A percentile compares a stretch with the other conserved stretches of the same genome.
Conservation (phyloP, 441 rosid genomes). For the Brassica hybrid region DNA sequence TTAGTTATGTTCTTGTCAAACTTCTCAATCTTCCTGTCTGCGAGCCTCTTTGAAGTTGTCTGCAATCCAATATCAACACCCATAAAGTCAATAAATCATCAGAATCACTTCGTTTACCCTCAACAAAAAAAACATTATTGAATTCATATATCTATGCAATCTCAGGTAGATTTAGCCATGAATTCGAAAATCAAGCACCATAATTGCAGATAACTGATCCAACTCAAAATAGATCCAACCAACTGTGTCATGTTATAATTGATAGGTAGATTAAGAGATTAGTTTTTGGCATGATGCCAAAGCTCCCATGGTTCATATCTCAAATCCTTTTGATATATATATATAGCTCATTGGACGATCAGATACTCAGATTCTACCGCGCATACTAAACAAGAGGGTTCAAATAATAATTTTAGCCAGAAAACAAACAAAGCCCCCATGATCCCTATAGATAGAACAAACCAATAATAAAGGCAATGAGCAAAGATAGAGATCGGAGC, state of each 20-base stretch:
- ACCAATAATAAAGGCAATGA: not conserved
- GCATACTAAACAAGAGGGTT: not conserved
- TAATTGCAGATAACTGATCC: not conserved
- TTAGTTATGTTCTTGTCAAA: conserved; percentile 82
- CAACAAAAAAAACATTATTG: not conserved
- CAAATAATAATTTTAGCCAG: not conserved
- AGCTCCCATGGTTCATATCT: not conserved
- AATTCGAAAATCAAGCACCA: conserved; percentile 1
- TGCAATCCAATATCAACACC: conserved; percentile 36
- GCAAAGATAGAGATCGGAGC: not conserved
- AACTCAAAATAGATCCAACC: too few species aligned
- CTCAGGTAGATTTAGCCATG: not conserved
- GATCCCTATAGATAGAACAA: not conserved
- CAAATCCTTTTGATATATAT: not conserved
- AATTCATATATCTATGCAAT: not conserved
- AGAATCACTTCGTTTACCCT: not conserved
- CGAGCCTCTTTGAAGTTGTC: conserved; percentile 88
- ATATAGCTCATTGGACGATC: not conserved
- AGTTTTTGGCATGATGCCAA: conserved; percentile 2
- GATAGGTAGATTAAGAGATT: too few species aligned
- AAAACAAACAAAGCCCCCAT: not conserved
- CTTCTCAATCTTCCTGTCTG: conserved; percentile 76
- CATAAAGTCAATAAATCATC: not conserved
- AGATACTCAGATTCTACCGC: not conserved
- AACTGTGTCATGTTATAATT: too few species aligned